Percentiles rank a stretch among this genome's conserved stretches.
phyloP scores from a whole-genome alignment of 805 yeast genomes.

The Blastobotrys robertii region DNA sequence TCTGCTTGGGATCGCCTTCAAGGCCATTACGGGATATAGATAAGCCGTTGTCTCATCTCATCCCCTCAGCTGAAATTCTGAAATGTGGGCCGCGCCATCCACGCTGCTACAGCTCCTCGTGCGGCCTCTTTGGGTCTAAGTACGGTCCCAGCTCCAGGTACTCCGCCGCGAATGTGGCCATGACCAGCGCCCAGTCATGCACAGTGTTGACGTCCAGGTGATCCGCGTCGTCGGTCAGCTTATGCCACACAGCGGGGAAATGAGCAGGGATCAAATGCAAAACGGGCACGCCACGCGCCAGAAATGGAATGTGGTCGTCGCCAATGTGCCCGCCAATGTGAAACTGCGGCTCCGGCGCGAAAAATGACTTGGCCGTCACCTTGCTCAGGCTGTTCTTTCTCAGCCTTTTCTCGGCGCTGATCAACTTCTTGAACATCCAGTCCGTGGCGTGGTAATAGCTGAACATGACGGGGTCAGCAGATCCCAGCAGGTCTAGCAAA shows the following conservation, averaged over 20 bases:
- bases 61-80: neutral
- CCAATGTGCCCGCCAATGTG: constrained; percentile 23
- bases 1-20: too few species aligned
- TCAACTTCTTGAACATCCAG: constrained; percentile 29
- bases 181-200: constrained; percentile 37
- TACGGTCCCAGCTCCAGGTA: constrained; percentile 19
- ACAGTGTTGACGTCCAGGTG: constrained; percentile 33
- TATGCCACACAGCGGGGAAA: constrained; percentile 49
- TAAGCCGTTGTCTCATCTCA: neutral
- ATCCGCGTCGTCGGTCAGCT: constrained; percentile 34
- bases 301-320: constrained; percentile 50
- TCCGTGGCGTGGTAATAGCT: constrained; percentile 38
- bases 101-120: constrained; percentile 3
- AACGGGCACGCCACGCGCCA: constrained; percentile 36
- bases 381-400: constrained; percentile 11
- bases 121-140: neutral
- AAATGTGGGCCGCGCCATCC: too few species aligned
- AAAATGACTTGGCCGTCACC: constrained; percentile 6
- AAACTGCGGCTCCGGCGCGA: constrained; percentile 11
- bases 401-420: constrained; percentile 27
- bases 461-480: constrained; percentile 26
- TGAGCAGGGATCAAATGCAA: constrained; percentile 44
- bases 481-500: constrained; percentile 43
- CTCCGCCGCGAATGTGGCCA: constrained; percentile 32
- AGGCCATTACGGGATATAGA: too few species aligned